phyloP scores from a whole-genome alignment of 2,329 filamentous ascomycete genomes.

The Claviceps monticola region DNA sequence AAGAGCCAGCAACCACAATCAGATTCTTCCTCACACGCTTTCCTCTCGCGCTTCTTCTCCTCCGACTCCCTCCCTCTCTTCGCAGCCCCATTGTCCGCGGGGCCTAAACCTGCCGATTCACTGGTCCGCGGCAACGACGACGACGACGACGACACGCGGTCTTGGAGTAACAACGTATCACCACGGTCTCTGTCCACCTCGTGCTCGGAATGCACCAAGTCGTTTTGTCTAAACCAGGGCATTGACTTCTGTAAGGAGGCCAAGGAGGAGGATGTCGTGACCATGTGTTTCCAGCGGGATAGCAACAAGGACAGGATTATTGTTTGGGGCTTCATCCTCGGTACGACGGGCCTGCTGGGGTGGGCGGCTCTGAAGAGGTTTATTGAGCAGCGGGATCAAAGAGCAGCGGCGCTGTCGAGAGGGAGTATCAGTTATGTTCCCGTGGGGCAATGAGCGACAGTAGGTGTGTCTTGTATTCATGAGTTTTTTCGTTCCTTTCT shows the following conservation, averaged over 20 bases:
- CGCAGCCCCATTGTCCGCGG: constrained; percentile 8
- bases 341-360: constrained; percentile 42
- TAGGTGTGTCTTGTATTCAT: not conserved
- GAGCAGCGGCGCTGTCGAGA: constrained; percentile 15
- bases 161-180: constrained; percentile 3
- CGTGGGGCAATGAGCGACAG: not conserved
- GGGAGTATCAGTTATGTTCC: constrained; percentile 17
- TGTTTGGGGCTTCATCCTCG: constrained; percentile 49
- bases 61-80: constrained; percentile 8
- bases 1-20: constrained; percentile 17
- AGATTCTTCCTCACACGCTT: constrained; percentile 9
- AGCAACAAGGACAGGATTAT: constrained; percentile 54
- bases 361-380: constrained; percentile 43
- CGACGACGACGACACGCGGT: not conserved
- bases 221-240: constrained; percentile 45
- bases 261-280: constrained; percentile 46
- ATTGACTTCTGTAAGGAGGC: constrained; percentile 51
- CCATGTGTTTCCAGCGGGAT: constrained; percentile 53
- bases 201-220: constrained; percentile 50
- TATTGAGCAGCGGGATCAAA: constrained; percentile 25
- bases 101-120: not conserved
- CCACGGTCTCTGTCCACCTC: constrained; percentile 29
- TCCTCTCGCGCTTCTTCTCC: constrained; percentile 9
- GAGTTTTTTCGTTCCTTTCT: not conserved
- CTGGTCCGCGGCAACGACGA: not conserved